Base-by-base conservation (phyloP, 2,329 filamentous ascomycete genomes). In the Aspergillus pseudoviridinutans region DNA sequence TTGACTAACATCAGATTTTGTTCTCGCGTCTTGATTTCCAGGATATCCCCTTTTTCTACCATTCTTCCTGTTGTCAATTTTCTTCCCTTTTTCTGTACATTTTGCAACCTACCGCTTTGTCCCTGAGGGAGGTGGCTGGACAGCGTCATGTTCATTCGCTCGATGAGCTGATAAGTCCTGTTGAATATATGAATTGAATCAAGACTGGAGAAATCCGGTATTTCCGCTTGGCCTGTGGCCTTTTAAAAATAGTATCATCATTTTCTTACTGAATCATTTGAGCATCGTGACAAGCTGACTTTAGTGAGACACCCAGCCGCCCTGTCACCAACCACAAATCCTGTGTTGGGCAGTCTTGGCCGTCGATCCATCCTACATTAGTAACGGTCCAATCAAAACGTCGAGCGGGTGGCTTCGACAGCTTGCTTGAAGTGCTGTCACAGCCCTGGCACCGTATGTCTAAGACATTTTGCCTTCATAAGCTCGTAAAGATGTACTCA, bases 101-200 rank as follows among this genome's bases (percentile, higher is more conserved):
- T 53, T 47, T 57, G 58, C 51, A 49, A 53, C 51, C 55, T 41
- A 57, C 49, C 54, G 55, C 56, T 57, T 57, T 55, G 50, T 61
- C 58, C 55, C 54, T 59, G 59, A 55, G 46, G 58, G 58, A 59
- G 54, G 50, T 52, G 52, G 41, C 52, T 7, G 56, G 54, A 52
- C 47, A 46, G 20, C 14, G 49, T 55, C 51, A 54, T 58, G 51
- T 38, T 53, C 25, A 56, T 61, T 61, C 60, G 52, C 58, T 60
- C 58, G 58, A 58, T 51, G 55, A 56, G 58, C 46, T 35, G 55
- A 58, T 54, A 49, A 25, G 53, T 52, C 49, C 29, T 60, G 55
- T 62, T 55, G 56, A 32, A 60, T 61, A 60, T 51, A 49, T 38
- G 51, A 58, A 56, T 38, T 60, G 50, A 60, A 60, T 56, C 42